Evolutionary conservation across 495 filamentous ascomycete species (phyloP), one percentile per base, ranked within the genome.

Genomic region (Pyrenopolyporus hunteri): DNA sequence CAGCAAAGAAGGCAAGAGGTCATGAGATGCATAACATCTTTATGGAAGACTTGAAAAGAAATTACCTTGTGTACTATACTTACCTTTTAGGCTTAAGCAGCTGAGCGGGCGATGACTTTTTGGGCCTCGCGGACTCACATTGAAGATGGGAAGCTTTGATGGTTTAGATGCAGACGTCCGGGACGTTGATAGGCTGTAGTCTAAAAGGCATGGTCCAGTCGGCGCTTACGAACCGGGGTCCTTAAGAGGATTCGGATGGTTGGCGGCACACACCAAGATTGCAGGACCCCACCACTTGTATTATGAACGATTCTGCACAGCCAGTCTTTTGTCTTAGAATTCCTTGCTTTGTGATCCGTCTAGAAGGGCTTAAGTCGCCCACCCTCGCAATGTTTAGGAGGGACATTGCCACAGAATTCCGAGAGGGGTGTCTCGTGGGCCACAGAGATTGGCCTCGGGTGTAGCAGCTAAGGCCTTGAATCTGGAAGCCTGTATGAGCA

Each of bases 191-290:
- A 78, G 77, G 79, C 71, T 72, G 73, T 58, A 70, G 59, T 50
- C 55, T 63, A 59, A 64, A 65, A 64, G 69, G 62, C 64, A 70
- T 69, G 69, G 68, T 67, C 79, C 79, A 79, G 74, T 79, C 74
- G 79, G 79, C 79, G 79, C 79, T 79, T 82, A 78, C 63, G 66
- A 69, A 69, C 75, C 71, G 55, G 74, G 76, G 76, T 71, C 52
- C 57, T 66, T 53, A 65, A 69, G 63, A 70, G 70, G 73, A 75
- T 70, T 73, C 73, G 74, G 77, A 73, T 76, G 74, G 76, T 70
- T 73, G 72, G 76, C 72, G 76, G 73, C 76, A 73, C 76, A 70
- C 73, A 66, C 71, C 74, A 71, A 61, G 64, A 71, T 63, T 66
- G 70, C 66, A 61, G 66, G 63, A 66, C 66, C 64, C 74, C 70